Evolutionary conservation across 805 yeast genomes (phyloP).

Genomic region (Candida sakaeoensis): DNA sequence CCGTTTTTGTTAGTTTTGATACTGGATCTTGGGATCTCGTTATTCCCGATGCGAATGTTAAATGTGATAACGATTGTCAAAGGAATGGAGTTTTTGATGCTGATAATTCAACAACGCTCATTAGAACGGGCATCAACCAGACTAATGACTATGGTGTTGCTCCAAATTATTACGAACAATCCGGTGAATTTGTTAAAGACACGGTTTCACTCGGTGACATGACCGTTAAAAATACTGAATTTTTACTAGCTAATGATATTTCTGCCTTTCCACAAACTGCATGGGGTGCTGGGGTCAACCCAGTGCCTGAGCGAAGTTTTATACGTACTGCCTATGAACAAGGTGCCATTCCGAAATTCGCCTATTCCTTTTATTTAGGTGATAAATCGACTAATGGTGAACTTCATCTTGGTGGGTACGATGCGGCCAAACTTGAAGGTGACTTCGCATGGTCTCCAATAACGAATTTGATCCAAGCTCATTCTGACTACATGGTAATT

Average conservation of each 20-base stretch:
- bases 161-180: background rate
- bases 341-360: background rate
- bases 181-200: slow-evolving; percentile 1
- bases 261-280: too few species aligned
- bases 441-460: background rate
- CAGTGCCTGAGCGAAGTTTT: background rate
- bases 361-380: background rate
- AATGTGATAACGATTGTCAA: background rate
- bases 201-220: background rate
- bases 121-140: background rate
- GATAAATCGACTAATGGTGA: background rate
- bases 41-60: background rate
- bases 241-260: background rate
- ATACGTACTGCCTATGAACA: background rate
- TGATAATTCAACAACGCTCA: background rate
- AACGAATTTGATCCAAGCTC: background rate
- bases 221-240: background rate
- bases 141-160: background rate
- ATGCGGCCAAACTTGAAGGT: background rate
- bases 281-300: background rate
- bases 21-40: background rate
- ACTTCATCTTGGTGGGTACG: background rate
- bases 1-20: background rate
- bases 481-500: background rate
- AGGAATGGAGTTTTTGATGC: background rate